These are phyloP conservation scores for Lavandula angustifolia DNA, from an alignment of 257 asterid species.

Conservation along the genomic window DNA sequence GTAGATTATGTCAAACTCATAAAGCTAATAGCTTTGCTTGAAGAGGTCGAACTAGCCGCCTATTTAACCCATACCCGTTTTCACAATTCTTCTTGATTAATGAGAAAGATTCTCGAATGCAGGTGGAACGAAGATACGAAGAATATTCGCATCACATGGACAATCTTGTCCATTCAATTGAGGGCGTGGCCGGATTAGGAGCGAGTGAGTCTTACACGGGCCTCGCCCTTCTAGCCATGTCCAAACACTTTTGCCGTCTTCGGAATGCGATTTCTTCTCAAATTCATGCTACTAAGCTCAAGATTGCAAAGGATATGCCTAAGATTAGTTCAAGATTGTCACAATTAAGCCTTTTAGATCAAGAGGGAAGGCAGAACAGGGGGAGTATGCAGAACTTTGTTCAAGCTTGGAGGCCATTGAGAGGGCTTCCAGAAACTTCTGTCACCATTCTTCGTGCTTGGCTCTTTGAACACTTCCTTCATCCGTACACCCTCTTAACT, in stretches of 20 bases:
- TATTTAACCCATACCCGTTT: background rate
- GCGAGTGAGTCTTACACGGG: conserved; percentile 78
- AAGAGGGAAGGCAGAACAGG: conserved; percentile 42
- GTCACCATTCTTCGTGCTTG: conserved; percentile 86
- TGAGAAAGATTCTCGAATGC: background rate
- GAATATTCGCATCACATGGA: conserved; percentile 67
- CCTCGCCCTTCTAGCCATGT: conserved; percentile 86
- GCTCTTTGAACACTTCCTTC: conserved; percentile 93
- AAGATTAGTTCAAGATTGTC: conserved; percentile 61
- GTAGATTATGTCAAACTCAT: conserved; percentile 48
- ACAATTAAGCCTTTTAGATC: conserved; percentile 62
- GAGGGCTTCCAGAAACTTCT: conserved; percentile 87
- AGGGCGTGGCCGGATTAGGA: conserved; percentile 68
- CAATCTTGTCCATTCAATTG: conserved; percentile 63
- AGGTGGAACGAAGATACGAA: conserved; percentile 86
- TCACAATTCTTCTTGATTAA: too few relatives aligned
- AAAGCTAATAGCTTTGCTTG: conserved; percentile 66
- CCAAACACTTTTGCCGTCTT: conserved; percentile 70
- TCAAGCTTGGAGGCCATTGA: conserved; percentile 77
- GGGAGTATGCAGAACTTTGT: conserved; percentile 44
- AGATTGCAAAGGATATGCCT: conserved; percentile 54
- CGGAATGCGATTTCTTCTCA: conserved; percentile 64
- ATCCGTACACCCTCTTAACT: conserved; percentile 55
- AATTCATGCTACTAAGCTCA: conserved; percentile 46
- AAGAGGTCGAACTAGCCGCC: conserved; percentile 48